Evolutionary conservation across 179 eudicot genomes (phyloP).

Genomic region (Heliamphora pulchella): DNA sequence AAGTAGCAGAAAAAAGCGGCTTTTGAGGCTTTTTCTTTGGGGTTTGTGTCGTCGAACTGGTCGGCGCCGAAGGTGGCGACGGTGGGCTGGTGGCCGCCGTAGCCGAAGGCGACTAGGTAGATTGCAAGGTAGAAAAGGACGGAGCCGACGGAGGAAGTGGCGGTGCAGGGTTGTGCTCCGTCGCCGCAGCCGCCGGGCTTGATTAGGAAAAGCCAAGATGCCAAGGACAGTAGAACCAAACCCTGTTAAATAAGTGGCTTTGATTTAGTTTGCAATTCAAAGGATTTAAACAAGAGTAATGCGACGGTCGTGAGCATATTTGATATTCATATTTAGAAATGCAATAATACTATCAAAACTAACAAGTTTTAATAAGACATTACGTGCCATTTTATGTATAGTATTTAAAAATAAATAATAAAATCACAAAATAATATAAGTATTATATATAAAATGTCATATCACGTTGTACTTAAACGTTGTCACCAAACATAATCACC

Average conservation of each 20-base stretch:
- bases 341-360: too few species aligned
- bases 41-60: conserved; percentile 39
- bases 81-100: conserved; percentile 60
- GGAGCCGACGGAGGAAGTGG: conserved; percentile 21
- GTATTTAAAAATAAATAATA: too few species aligned
- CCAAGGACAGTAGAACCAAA: conserved; percentile 30
- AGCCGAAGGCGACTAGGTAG: conserved; percentile 52
- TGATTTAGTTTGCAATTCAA: background rate
- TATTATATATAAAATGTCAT: too few species aligned
- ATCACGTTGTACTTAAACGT: too few species aligned
- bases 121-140: conserved; percentile 42
- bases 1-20: conserved; percentile 45
- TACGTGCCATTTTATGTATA: too few species aligned
- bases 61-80: conserved; percentile 55
- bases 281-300: too few species aligned
- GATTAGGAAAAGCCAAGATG: conserved; percentile 41
- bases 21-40: conserved; percentile 24
- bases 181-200: conserved; percentile 45
- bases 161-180: conserved; percentile 22
- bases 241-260: conserved; percentile 25
- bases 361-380: too few species aligned
- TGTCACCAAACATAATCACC: too few species aligned
- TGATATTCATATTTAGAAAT: too few species aligned
- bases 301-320: too few species aligned
- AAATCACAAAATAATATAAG: too few species aligned